Evolutionary conservation across 805 yeast genomes (phyloP).

Genomic region (Candida coleopterorum): DNA sequence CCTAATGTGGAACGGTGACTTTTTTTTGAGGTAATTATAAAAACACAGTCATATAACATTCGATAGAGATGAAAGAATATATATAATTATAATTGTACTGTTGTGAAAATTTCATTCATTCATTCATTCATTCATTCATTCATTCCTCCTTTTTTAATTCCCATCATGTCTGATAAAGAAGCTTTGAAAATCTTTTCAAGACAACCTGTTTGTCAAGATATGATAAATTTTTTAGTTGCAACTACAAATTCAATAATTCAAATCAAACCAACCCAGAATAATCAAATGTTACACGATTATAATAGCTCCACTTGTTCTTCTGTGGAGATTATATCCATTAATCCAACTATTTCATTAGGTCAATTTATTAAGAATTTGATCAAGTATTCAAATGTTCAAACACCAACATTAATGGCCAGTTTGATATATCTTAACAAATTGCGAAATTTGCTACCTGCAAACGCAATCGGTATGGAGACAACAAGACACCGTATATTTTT

Average conservation of each 20-base stretch:
- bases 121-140: neutral
- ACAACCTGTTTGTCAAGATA: slow-evolving; percentile 52
- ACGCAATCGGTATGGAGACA: slow-evolving; percentile 87
- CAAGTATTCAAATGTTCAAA: slow-evolving; percentile 82
- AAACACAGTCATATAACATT: no score
- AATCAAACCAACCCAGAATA: slow-evolving; percentile 25
- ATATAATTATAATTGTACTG: no score
- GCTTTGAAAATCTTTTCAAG: slow-evolving; percentile 52
- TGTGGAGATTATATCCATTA: slow-evolving; percentile 15
- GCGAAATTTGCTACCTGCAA: slow-evolving; percentile 73
- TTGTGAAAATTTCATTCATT: neutral
- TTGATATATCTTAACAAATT: slow-evolving; percentile 77
- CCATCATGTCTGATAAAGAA: slow-evolving; percentile 29
- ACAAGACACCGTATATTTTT: slow-evolving; percentile 90
- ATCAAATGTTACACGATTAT: slow-evolving; percentile 28
- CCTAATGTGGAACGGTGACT: slow-evolving; percentile 6
- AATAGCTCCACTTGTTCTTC: slow-evolving; percentile 17
- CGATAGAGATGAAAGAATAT: no score
- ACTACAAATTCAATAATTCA: slow-evolving; percentile 56
- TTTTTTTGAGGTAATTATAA: slow-evolving; percentile 1
- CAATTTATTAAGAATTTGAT: slow-evolving; percentile 71
- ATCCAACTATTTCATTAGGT: slow-evolving; percentile 31
- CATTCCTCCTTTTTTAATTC: neutral
- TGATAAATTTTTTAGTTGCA: slow-evolving; percentile 54
- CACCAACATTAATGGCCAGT: slow-evolving; percentile 92